phyloP scores from a whole-genome alignment of 257 asterid species.

The Solanum sejunctum region DNA sequence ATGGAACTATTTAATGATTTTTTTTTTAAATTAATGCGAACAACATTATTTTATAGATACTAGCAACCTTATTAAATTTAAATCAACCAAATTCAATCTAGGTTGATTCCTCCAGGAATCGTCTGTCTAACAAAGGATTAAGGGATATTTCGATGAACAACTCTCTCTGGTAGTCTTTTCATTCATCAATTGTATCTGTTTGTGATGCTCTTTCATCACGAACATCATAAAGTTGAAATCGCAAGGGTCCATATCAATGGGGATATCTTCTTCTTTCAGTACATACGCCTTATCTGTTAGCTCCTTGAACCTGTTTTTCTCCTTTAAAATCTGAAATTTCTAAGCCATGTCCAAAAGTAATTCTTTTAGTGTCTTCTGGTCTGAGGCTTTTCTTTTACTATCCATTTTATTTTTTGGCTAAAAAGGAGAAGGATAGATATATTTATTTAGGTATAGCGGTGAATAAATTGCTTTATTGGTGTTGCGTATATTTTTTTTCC shows the following conservation, averaged over 20 bases:
- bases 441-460: not conserved
- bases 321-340: not conserved
- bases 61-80: not conserved
- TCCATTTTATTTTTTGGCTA: not conserved
- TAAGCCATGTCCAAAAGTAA: not conserved
- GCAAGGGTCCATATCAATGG: not conserved
- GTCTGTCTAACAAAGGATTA: not conserved
- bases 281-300: not conserved
- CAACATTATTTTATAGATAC: not conserved
- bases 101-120: not conserved
- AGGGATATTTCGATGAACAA: not conserved
- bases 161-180: not conserved
- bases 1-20: no score
- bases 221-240: not conserved
- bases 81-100: not conserved
- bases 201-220: not conserved
- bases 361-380: not conserved
- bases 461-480: not conserved
- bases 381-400: not conserved
- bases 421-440: not conserved
- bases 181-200: not conserved
- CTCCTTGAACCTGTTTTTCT: not conserved
- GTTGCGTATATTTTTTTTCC: not conserved
- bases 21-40: not conserved
- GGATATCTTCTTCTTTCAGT: not conserved